Base-by-base conservation (phyloP, 2,329 filamentous ascomycete genomes). In the Cytospora chrysosperma region DNA sequence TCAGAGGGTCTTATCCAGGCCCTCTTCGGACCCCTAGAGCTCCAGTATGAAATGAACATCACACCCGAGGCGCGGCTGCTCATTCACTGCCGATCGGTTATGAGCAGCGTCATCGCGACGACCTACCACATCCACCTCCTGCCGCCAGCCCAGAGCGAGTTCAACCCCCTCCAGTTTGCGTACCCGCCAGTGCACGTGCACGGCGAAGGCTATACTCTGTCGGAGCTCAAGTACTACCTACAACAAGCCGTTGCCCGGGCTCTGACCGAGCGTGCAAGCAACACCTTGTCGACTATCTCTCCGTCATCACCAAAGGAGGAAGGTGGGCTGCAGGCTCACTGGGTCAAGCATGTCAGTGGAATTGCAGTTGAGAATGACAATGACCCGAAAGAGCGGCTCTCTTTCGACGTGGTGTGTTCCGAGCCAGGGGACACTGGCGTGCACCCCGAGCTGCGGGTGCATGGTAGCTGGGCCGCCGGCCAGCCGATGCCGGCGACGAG, bases 161-260 rank as follows among this genome's bases (percentile, higher is more conserved):
- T 62, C 1, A 75, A 75, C 63, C 68, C 73, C 3, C 71, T 85
- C 1, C 72, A 75, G 3, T 59, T 66, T 5, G 65, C 73, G 19
- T 83, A 79, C 65, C 76, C 80, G 0, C 81, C 81, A 0, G 77
- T 77, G 57, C 70, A 72, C 61, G 21, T 62, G 7, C 59, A 54
- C 13, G 77, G 80, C 27, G 73, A 75, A 7, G 85, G 83, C 66
- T 76, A 79, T 0, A 76, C 76, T 65, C 71, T 81, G 19, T 65
- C 69, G 12, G 79, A 81, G 37, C 75, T 83, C 7, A 72, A 75
- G 15, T 76, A 78, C 66, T 84, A 84, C 70, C 68, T 85, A 10
- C 72, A 75, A 61, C 76, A 76, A 21, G 78, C 80, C 15, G 74
- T 78, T 9, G 69, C 75, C 27, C 80, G 77, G 52, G 73, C 75